phyloP scores from a whole-genome alignment of 1,284 basidiomycete genomes.

The Leccinum insolens region DNA sequence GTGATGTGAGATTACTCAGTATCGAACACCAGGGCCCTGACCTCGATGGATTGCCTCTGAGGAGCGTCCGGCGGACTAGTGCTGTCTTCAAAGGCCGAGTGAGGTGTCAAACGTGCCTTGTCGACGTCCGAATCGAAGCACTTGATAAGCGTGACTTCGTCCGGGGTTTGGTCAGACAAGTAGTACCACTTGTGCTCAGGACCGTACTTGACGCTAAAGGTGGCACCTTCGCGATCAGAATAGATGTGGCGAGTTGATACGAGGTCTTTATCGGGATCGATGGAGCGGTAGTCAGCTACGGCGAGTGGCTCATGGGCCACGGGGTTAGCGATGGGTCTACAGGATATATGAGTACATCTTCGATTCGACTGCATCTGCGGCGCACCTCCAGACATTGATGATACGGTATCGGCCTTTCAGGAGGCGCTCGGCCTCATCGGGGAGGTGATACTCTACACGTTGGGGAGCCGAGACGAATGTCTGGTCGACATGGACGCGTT shows the following conservation, averaged over 20 bases:
- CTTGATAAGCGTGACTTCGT: slow-evolving; percentile 55
- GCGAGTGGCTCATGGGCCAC: slow-evolving; percentile 34
- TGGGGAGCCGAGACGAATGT: slow-evolving; percentile 40
- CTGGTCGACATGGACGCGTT: slow-evolving; percentile 37
- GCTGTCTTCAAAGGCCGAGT: slow-evolving; percentile 47
- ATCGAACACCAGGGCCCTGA: slow-evolving; percentile 32
- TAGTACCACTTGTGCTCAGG: slow-evolving; percentile 52
- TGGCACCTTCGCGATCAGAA: slow-evolving; percentile 17
- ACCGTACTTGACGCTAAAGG: slow-evolving; percentile 35
- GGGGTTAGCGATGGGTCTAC: slow-evolving; percentile 44
- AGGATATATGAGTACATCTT: slow-evolving; percentile 1
- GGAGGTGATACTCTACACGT: slow-evolving; percentile 44
- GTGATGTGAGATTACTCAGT: slow-evolving; percentile 16
- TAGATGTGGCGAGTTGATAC: slow-evolving; percentile 20
- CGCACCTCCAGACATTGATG: slow-evolving; percentile 55
- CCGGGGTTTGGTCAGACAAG: slow-evolving; percentile 46
- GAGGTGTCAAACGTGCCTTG: slow-evolving; percentile 47
- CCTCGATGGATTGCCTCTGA: slow-evolving; percentile 34
- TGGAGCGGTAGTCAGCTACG: slow-evolving; percentile 22
- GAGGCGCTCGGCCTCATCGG: slow-evolving; percentile 41
- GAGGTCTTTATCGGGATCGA: slow-evolving; percentile 19
- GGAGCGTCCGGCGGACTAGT: slow-evolving; percentile 42
- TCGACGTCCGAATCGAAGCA: slow-evolving; percentile 46
- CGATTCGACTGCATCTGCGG: neutral
- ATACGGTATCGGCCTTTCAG: slow-evolving; percentile 48